Percentiles rank a stretch among this genome's conserved stretches.
Evolutionary conservation across 73 alveolate species (phyloP).

Genomic region (Paramecium octaurelia): DNA sequence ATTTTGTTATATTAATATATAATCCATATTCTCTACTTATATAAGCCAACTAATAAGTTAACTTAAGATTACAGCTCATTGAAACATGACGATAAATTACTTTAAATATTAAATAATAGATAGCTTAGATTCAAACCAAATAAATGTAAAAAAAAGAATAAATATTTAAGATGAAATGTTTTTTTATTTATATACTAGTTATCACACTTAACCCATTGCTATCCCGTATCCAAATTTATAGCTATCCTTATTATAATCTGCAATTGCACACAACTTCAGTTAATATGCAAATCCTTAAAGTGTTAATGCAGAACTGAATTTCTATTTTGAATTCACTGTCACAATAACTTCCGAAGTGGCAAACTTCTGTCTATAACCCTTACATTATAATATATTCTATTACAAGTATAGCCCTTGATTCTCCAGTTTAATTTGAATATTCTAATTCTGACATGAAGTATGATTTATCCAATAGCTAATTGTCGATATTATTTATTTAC

Average conservation of each 20-base stretch:
- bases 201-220: conserved; percentile 48
- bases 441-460: conserved; percentile 45
- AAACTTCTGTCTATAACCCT: conserved; percentile 61
- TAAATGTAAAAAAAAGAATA: background rate
- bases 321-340: conserved; percentile 46
- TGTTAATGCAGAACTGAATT: conserved; percentile 42
- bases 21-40: no score
- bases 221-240: conserved; percentile 64
- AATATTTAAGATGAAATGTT: background rate
- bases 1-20: no score
- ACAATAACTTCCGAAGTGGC: conserved; percentile 46
- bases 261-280: conserved; percentile 60
- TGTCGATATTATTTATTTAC: background rate
- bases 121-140: background rate
- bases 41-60: no score
- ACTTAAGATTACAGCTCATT: no score
- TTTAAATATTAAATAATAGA: no score
- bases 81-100: no score
- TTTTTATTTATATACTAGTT: background rate
- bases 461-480: conserved; percentile 36
- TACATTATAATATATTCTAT: background rate
- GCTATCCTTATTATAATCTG: conserved; percentile 58
- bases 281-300: conserved; percentile 51
- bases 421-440: conserved; percentile 43
- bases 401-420: conserved; percentile 50